Evolutionary conservation across 257 asterid genomes (phyloP).

Genomic region (Solanum lycopersicoides): DNA sequence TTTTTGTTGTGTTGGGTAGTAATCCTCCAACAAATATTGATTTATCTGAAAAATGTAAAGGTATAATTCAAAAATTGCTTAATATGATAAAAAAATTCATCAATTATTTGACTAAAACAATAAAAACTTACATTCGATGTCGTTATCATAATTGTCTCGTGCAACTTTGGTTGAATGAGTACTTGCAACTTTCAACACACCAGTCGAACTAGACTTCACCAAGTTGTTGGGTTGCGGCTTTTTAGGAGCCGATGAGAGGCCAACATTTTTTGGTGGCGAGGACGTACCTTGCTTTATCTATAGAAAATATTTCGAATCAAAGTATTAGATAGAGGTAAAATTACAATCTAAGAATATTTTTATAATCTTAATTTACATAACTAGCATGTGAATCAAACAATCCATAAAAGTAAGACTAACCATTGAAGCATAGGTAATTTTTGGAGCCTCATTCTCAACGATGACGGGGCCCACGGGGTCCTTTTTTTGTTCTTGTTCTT

Average conservation of each 20-base stretch:
- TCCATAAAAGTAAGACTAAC: not conserved
- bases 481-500: not conserved
- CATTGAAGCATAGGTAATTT: not conserved
- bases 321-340: no score
- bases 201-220: not conserved
- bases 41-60: slow-evolving; percentile 13
- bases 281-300: slow-evolving; percentile 24
- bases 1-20: slow-evolving; percentile 29
- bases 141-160: not conserved
- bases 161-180: not conserved
- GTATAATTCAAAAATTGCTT: not conserved
- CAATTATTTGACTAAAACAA: slow-evolving; percentile 7
- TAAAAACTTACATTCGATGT: not conserved
- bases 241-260: not conserved
- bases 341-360: no score
- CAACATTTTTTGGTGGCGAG: slow-evolving; percentile 9
- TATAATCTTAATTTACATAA: no score
- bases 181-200: not conserved
- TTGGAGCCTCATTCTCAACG: not conserved
- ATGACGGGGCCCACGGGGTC: not conserved
- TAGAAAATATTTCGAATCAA: slow-evolving; percentile 8
- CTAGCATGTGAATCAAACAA: not conserved
- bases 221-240: not conserved
- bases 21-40: slow-evolving; percentile 41
- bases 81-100: not conserved